Conservation (phyloP, 768 basidiomycete genomes). For the Cantharellus cinnabarinus region DNA sequence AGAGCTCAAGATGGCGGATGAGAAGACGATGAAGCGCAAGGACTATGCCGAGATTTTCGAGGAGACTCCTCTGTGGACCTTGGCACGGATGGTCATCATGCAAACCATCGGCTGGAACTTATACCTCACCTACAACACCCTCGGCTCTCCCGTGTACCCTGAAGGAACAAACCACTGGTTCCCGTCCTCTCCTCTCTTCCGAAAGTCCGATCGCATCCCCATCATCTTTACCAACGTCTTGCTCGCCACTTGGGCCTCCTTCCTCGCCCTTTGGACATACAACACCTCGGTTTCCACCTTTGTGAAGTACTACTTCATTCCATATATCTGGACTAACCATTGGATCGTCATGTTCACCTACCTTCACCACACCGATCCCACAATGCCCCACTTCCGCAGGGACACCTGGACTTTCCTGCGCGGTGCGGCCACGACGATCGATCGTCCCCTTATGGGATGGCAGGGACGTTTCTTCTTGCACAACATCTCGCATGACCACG, state of each 20-base stretch:
- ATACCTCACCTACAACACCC: constrained; percentile 65
- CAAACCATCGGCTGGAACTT: constrained; percentile 70
- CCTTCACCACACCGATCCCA: constrained; percentile 96
- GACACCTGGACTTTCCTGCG: constrained; percentile 81
- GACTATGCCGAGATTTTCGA: background rate
- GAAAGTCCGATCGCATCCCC: constrained; percentile 55
- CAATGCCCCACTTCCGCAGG: constrained; percentile 83
- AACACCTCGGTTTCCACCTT: constrained; percentile 49
- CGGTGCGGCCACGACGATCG: constrained; percentile 80
- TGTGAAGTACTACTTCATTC: constrained; percentile 60
- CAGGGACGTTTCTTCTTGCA: background rate
- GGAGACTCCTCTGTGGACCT: background rate
- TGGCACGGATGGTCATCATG: background rate
- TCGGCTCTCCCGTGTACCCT: constrained; percentile 71
- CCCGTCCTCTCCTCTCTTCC: constrained; percentile 62
- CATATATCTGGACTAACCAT: constrained; percentile 50
- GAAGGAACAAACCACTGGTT: constrained; percentile 63
- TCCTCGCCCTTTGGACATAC: constrained; percentile 33
- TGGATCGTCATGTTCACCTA: constrained; percentile 95
- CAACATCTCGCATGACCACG: constrained; percentile 59
- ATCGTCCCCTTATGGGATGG: constrained; percentile 62
- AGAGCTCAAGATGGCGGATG: constrained; percentile 27
- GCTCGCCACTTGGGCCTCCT: constrained; percentile 48
- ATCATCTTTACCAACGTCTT: constrained; percentile 71
- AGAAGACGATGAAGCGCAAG: background rate